Base-by-base conservation (phyloP, 1,139 yeast genomes). In the Pichia sp. region DNA sequence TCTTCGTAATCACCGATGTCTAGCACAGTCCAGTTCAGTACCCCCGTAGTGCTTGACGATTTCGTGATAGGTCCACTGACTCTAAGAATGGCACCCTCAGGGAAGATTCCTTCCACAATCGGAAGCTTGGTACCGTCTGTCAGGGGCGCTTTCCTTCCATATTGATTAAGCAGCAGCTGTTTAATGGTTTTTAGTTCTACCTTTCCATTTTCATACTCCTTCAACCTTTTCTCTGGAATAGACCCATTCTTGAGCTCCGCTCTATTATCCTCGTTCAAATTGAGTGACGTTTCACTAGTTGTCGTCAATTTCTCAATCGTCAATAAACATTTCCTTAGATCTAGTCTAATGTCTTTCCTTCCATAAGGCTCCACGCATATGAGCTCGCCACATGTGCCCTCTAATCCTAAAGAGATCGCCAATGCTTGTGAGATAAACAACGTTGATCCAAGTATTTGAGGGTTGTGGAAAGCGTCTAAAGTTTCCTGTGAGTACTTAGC, bases 391-490 rank as follows among this genome's bases (percentile, higher is more conserved):
- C 74, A 61, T 1, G 62, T 41, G 19, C 61, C 60, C 39, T 69
- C 74, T 1, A 72, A 56, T 0, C 75, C 73, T 26, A 84, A 64
- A 0, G 93, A 78, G 7, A 68, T 60, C 1, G 88, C 70, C 30
- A 83, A 61, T 4, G 69, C 58, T 7, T 42, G 42, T 2, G 47
- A 42, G 20, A 40, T 6, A 12, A 27, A 15, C 9, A 40, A 6
- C 6, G 40, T 34, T n/a, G n/a, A n/a, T n/a, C n/a, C n/a, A n/a
- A n/a, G n/a, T n/a, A n/a, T n/a, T n/a, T n/a, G n/a, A n/a, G n/a
- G n/a, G n/a, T n/a, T n/a, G n/a, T n/a, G n/a, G n/a, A n/a, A n/a
- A n/a, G n/a, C n/a, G n/a, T n/a, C n/a, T n/a, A n/a, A n/a, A n/a
- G n/a, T n/a, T n/a, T n/a, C n/a, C n/a, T n/a, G n/a, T n/a, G n/a